Percentiles rank a stretch among this genome's conserved stretches.
Evolutionary conservation across 225 moss, liverwort and hornwort species (phyloP).

Genomic region (Bryoerythrophyllum caledonicum): DNA sequence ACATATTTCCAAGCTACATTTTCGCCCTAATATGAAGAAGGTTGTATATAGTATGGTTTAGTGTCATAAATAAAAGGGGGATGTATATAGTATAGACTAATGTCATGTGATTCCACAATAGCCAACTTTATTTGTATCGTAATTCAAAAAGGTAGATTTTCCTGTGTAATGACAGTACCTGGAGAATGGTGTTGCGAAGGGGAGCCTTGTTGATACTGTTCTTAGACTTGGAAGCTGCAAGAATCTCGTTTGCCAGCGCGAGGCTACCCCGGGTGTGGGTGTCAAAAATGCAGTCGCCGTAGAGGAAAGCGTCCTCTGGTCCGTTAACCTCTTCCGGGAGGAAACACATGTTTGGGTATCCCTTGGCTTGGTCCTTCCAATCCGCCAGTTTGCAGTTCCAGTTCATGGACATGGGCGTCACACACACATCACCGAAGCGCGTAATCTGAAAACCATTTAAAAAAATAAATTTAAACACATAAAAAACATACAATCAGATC

Average conservation of each 20-base stretch:
- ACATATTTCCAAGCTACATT: no score
- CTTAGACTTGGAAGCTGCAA: constrained; percentile 17
- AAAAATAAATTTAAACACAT: not conserved
- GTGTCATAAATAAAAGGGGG: no score
- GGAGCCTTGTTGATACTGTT: constrained; percentile 34
- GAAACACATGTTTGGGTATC: constrained; percentile 50
- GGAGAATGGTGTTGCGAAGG: constrained; percentile 36
- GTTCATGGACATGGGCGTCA: constrained; percentile 54
- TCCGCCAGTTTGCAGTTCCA: constrained; percentile 58
- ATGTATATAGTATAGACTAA: no score
- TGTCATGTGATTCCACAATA: no score
- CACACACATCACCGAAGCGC: constrained; percentile 52
- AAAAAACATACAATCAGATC: not conserved
- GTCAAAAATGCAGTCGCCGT: constrained; percentile 52
- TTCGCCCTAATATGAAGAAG: no score
- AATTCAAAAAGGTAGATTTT: no score
- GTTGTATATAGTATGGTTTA: no score
- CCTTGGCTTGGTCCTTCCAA: constrained; percentile 49
- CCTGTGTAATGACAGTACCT: not conserved
- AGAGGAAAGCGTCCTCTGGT: constrained; percentile 32
- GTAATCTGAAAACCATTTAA: constrained; percentile 28
- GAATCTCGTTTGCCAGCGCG: constrained; percentile 41
- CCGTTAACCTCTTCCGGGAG: constrained; percentile 31
- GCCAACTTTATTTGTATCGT: no score
- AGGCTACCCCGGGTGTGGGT: constrained; percentile 42